Conservation (phyloP, 371 early-diverging fungal species). For the Funneliformis caledonium region DNA sequence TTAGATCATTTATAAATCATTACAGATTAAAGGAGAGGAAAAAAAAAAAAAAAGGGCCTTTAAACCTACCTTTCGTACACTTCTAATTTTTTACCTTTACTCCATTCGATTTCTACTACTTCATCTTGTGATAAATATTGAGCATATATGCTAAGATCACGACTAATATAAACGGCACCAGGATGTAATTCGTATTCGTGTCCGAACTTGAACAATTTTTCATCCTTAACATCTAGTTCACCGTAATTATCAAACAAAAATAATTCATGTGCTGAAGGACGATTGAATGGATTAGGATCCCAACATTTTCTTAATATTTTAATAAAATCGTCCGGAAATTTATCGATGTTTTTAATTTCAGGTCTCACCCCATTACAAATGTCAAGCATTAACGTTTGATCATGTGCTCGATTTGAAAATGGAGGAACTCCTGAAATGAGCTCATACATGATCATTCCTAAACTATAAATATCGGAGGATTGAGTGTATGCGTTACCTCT, state of each 20-base stretch:
- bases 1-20: no score
- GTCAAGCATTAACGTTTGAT: neutral
- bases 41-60: no score
- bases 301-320: slow-evolving; percentile 10
- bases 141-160: neutral
- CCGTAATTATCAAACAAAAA: neutral
- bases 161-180: neutral
- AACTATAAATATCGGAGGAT: slow-evolving; percentile 10
- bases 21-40: no score
- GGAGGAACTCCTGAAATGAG: neutral
- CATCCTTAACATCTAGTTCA: neutral
- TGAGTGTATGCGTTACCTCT: neutral
- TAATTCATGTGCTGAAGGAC: slow-evolving; percentile 17
- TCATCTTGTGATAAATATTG: neutral
- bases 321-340: neutral
- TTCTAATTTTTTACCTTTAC: neutral
- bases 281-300: slow-evolving; percentile 16
- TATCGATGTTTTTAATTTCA: neutral
- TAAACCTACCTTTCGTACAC: neutral
- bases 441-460: slow-evolving; percentile 10
- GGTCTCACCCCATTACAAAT: slow-evolving; percentile 1
- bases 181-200: neutral
- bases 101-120: neutral
- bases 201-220: neutral
- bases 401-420: slow-evolving; percentile 1